Evolutionary conservation across 2,329 filamentous ascomycete species (phyloP), one percentile per base, ranked within the genome.

Genomic region (Pyrenochaeta sp.): DNA sequence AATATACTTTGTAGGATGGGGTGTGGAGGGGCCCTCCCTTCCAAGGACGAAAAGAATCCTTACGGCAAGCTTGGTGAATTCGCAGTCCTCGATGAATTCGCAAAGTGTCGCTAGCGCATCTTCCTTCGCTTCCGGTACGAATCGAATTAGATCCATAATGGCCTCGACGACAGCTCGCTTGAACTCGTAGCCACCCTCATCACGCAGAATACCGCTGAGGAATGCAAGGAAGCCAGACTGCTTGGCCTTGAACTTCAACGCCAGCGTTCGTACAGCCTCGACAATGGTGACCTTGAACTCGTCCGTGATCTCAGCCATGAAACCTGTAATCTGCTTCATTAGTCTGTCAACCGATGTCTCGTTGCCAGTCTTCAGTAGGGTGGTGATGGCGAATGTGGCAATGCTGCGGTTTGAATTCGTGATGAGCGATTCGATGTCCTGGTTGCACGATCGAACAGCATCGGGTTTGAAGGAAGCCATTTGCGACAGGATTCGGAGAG

Each of bases 271-370:
- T 72, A 99, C 97, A 36, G 95, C 95, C 77, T 99, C 95, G 37
- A 99, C 94, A 69, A 99, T 97, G n/a, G 95, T 99, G 65, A 99
- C 97, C 83, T 98, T 99, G 84, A 99, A 99, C 77, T 99, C 95
- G 73, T 99, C 95, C 6, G 94, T 97, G 64, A 98, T 98, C 78
- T 98, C 95, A 4, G 93, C 91, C 95, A 99, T 98, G 81, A 99
- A 97, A 33, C 90, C 90, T 20, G 92, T 92, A 59, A 99, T 98
- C 77, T 98, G 93, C 84, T 97, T 97, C 92, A 99, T 97, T 64
- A 99, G 80, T 48, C 95, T 88, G 75, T 99, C 95, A 39, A 99
- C 95, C 64, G 92, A 97, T 33, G 91, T 91, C 79, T 99, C 95
- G 73, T 98, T 99, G 56, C 95, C 95, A 10, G 95, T 99, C 85